phyloP scores from a whole-genome alignment of 2,329 filamentous ascomycete genomes.

The Ophiostoma populinum region DNA sequence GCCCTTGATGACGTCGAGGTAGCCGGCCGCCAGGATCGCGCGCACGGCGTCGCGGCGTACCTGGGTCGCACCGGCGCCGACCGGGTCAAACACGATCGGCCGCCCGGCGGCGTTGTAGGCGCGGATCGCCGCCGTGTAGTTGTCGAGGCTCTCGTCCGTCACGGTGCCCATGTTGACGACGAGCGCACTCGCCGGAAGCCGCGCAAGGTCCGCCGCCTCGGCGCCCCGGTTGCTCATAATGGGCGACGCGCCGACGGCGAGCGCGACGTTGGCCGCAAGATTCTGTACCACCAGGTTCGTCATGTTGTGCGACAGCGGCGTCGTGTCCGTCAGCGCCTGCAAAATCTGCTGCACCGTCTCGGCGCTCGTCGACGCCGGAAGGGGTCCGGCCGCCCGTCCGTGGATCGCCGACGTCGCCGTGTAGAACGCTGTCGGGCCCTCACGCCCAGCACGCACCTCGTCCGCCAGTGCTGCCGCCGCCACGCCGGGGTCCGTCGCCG shows the following conservation, averaged over 20 bases:
- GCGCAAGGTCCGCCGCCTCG: constrained; percentile 67
- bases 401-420: not conserved
- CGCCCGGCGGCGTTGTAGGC: constrained; percentile 67
- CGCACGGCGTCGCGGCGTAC: constrained; percentile 56
- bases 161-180: constrained; percentile 94
- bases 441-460: constrained; percentile 27
- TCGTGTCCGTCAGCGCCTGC: constrained; percentile 38
- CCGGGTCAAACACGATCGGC: constrained; percentile 74
- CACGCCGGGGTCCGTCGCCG: constrained; percentile 45
- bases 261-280: constrained; percentile 78
- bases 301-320: constrained; percentile 86
- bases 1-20: constrained; percentile 81
- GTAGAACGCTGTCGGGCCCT: constrained; percentile 6
- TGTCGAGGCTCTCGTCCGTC: constrained; percentile 53
- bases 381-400: not conserved
- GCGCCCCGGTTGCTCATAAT: constrained; percentile 85
- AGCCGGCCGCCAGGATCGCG: constrained; percentile 52
- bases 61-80: constrained; percentile 70
- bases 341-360: constrained; percentile 27
- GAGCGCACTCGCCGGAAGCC: constrained; percentile 51
- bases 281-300: constrained; percentile 94
- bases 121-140: constrained; percentile 54
- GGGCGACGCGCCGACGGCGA: constrained; percentile 70
- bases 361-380: constrained; percentile 2
- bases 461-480: constrained; percentile 42